These are phyloP conservation scores for Corynascus novoguineensis DNA, from an alignment of 495 filamentous ascomycete species.

Conservation along the genomic window DNA sequence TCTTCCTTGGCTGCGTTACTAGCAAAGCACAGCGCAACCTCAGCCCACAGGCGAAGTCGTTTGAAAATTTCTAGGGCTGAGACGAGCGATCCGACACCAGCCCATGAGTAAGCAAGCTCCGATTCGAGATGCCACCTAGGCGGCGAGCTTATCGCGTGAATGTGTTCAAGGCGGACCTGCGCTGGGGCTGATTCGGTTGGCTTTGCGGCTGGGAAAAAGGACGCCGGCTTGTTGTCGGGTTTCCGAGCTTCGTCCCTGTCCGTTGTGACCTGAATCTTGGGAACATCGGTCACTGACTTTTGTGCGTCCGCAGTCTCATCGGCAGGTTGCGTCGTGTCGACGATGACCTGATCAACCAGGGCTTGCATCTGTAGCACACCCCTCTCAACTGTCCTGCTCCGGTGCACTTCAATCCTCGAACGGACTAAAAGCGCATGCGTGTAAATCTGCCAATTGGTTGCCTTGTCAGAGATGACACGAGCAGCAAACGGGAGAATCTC, in stretches of 20 bases:
- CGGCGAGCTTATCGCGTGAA: conserved; percentile 75
- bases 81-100: conserved; percentile 73
- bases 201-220: conserved; percentile 78
- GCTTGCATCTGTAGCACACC: conserved; percentile 92
- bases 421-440: conserved; percentile 85
- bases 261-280: conserved; percentile 36
- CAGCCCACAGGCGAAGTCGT: conserved; percentile 88
- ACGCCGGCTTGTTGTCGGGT: conserved; percentile 44
- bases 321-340: conserved; percentile 60
- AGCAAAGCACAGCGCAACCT: conserved; percentile 82
- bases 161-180: conserved; percentile 68
- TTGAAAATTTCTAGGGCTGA: conserved; percentile 96
- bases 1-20: conserved; percentile 59
- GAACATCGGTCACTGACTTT: conserved; percentile 24
- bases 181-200: conserved; percentile 71
- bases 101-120: conserved; percentile 88
- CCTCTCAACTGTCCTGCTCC: conserved; percentile 78
- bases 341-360: conserved; percentile 91
- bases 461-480: conserved; percentile 79
- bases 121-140: conserved; percentile 91
- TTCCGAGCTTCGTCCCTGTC: conserved; percentile 16
- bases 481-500: conserved; percentile 88
- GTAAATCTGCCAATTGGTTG: conserved; percentile 97
- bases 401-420: conserved; percentile 81
- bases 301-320: conserved; percentile 5